phyloP scores from a whole-genome alignment of 805 yeast species.

The Cyberlindnera lachancei region DNA sequence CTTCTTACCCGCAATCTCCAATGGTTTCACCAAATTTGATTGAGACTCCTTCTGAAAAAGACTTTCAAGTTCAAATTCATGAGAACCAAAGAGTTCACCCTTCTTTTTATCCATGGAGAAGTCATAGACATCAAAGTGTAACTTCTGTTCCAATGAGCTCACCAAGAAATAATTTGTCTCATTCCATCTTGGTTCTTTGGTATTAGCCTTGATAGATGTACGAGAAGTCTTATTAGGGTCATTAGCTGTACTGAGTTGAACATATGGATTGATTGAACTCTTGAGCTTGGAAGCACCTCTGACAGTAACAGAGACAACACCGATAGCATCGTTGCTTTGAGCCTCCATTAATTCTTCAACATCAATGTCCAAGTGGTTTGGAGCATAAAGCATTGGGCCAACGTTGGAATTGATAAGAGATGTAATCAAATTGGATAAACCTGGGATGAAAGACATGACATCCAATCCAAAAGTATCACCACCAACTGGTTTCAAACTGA shows the following conservation, averaged over 20 bases:
- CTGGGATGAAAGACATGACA: conserved; percentile 79
- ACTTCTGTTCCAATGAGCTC: conserved; percentile 46
- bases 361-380: conserved; percentile 69
- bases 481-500: conserved; percentile 78
- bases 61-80: conserved; percentile 49
- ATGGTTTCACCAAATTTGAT: conserved; percentile 16
- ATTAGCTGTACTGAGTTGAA: conserved; percentile 38
- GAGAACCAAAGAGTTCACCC: conserved; percentile 42
- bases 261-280: conserved; percentile 52
- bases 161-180: conserved; percentile 58
- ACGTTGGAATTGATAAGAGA: conserved; percentile 59
- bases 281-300: conserved; percentile 45
- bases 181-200: conserved; percentile 56
- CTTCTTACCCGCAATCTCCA: conserved; percentile 38
- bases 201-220: conserved; percentile 51
- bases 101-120: conserved; percentile 45
- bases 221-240: conserved; percentile 34
- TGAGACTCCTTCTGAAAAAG: conserved; percentile 47
- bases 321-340: conserved; percentile 59
- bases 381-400: conserved; percentile 77
- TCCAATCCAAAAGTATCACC: conserved; percentile 85
- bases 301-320: conserved; percentile 59
- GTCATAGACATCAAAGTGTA: conserved; percentile 48
- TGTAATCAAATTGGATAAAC: conserved; percentile 66
- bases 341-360: conserved; percentile 65